Percentiles rank a stretch among this genome's conserved stretches.
Conservation (phyloP, 495 filamentous ascomycete genomes). For the Parathielavia hyrcaniae region DNA sequence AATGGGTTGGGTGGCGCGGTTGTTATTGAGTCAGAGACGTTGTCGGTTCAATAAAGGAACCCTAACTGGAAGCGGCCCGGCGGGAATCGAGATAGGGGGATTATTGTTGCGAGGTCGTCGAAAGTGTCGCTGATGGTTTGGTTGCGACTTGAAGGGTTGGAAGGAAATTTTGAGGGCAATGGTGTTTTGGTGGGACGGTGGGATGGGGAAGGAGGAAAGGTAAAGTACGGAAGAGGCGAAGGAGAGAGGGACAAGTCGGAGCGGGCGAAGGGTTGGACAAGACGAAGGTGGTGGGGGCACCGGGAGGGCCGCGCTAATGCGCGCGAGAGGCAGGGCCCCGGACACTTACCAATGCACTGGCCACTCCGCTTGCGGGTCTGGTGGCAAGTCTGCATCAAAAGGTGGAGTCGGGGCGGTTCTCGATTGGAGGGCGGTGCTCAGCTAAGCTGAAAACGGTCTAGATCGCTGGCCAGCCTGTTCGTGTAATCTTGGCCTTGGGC, state of each 20-base stretch:
- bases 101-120: constrained; percentile 2
- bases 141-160: constrained; percentile 14
- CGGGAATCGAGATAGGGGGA: neutral
- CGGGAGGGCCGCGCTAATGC: constrained; percentile 33
- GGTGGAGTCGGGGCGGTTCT: constrained; percentile 14
- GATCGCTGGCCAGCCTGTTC: constrained; percentile 21
- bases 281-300: constrained; percentile 26
- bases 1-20: constrained; percentile 13
- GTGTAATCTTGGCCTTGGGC: constrained; percentile 36
- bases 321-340: constrained; percentile 37
- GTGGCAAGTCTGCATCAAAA: constrained; percentile 31
- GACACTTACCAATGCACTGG: constrained; percentile 32
- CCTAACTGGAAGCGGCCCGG: neutral
- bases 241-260: constrained; percentile 35
- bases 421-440: constrained; percentile 24
- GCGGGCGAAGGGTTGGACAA: constrained; percentile 38
- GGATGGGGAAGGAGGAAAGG: constrained; percentile 23
- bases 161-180: constrained; percentile 17
- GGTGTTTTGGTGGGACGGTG: constrained; percentile 26
- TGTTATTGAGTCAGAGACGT: neutral
- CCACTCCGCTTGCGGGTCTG: constrained; percentile 28
- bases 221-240: constrained; percentile 34
- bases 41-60: neutral
- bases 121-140: constrained; percentile 15
- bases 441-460: constrained; percentile 21